Evolutionary conservation across 331 rosid genomes (phyloP).

Genomic region (Spiraea crenata): DNA sequence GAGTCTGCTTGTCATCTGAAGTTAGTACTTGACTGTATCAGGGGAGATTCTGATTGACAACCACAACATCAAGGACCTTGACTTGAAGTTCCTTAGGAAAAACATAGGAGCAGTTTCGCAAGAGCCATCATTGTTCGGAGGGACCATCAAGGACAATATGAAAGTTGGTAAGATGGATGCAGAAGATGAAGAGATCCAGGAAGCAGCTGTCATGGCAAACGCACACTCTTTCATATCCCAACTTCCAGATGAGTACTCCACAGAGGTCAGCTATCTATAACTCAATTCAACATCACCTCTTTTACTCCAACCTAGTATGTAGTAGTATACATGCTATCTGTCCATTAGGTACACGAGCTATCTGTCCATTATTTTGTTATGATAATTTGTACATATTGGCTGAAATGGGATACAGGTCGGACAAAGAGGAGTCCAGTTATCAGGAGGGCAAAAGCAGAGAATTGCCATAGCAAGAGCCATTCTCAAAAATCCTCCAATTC

Average conservation of each 20-base stretch:
- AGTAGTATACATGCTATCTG: no score
- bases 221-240: constrained; percentile 74
- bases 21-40: constrained; percentile 15
- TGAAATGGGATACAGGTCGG: constrained; percentile 51
- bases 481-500: constrained; percentile 77
- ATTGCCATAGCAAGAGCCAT: constrained; percentile 90
- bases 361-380: background rate
- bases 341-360: no score
- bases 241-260: constrained; percentile 68
- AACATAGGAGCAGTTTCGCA: constrained; percentile 78
- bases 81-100: constrained; percentile 66
- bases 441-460: constrained; percentile 94
- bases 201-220: constrained; percentile 72
- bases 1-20: no score
- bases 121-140: constrained; percentile 76
- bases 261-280: constrained; percentile 52
- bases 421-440: constrained; percentile 81
- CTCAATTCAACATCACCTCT: background rate
- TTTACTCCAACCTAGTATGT: no score
- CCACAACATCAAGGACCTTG: constrained; percentile 62
- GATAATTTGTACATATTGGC: background rate
- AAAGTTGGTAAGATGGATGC: constrained; percentile 75
- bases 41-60: constrained; percentile 68
- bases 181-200: constrained; percentile 58
- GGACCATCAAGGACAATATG: constrained; percentile 70